phyloP scores from a whole-genome alignment of 805 yeast species.

The Barnettozyma vustinii region DNA sequence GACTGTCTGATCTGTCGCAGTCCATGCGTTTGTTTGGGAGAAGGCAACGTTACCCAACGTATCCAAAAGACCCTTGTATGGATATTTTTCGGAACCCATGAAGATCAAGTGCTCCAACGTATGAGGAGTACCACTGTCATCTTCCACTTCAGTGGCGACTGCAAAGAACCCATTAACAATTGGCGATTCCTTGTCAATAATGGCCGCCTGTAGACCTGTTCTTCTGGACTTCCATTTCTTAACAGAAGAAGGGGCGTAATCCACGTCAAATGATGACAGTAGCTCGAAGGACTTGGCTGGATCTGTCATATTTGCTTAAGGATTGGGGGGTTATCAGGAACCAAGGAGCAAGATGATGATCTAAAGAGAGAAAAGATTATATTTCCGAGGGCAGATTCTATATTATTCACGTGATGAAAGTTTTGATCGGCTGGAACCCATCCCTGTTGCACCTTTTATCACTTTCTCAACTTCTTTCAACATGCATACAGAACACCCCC shows the following conservation, averaged over 20 bases:
- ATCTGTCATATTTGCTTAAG: slow-evolving; percentile 1
- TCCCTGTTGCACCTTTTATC: not conserved
- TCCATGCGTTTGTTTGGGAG: slow-evolving; percentile 94
- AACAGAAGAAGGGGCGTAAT: slow-evolving; percentile 66
- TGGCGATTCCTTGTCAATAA: slow-evolving; percentile 78
- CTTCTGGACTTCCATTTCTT: slow-evolving; percentile 74
- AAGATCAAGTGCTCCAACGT: slow-evolving; percentile 91
- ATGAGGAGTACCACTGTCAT: slow-evolving; percentile 92
- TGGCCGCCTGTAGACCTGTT: slow-evolving; percentile 78
- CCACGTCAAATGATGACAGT: slow-evolving; percentile 52
- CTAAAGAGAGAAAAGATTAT: not conserved
- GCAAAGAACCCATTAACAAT: slow-evolving; percentile 91
- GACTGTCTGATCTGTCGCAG: slow-evolving; percentile 92
- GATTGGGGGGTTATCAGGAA: not conserved
- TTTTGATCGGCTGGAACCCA: too few relatives aligned
- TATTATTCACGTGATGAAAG: not conserved
- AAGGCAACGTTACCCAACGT: slow-evolving; percentile 78
- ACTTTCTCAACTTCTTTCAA: too few relatives aligned
- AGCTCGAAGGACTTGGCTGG: slow-evolving; percentile 30
- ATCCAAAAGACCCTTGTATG: slow-evolving; percentile 88
- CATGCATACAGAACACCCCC: not conserved
- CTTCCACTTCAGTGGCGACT: slow-evolving; percentile 85
- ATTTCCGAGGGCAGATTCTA: not conserved
- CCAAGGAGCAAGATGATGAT: not conserved
- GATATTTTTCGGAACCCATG: slow-evolving; percentile 87